A percentile compares a stretch with the other conserved stretches of the same genome.
These are phyloP conservation scores for Rhynchospora breviuscula DNA, from an alignment of 176 grass and related monocot genomes.

Conservation along the genomic window DNA sequence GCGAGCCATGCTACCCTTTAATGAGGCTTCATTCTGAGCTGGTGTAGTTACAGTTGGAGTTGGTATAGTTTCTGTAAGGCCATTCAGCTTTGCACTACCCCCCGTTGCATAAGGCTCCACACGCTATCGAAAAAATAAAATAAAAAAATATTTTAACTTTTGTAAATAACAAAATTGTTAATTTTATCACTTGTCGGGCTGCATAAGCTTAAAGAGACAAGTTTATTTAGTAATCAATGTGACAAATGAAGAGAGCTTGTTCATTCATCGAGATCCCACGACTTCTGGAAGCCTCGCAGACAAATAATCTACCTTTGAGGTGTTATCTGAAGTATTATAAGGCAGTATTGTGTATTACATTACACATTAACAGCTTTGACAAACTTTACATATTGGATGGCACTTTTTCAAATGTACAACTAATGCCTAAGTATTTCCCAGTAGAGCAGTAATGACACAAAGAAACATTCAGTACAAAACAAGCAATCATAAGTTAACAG, in stretches of 20 bases:
- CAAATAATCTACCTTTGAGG: neutral
- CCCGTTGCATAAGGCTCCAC: constrained; percentile 74
- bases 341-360: neutral
- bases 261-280: neutral
- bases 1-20: constrained; percentile 61
- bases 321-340: neutral
- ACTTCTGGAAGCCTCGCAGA: neutral
- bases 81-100: constrained; percentile 51
- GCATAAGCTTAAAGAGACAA: neutral
- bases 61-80: constrained; percentile 51
- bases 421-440: neutral
- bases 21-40: constrained; percentile 65
- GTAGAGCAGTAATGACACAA: neutral
- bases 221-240: neutral
- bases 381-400: neutral
- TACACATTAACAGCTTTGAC: neutral
- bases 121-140: constrained; percentile 41
- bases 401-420: neutral
- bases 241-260: neutral
- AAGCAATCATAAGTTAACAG: neutral
- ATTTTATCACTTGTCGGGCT: neutral
- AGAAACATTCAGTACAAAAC: neutral
- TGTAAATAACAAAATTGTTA: neutral
- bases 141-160: neutral
- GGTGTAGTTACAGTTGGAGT: constrained; percentile 35